Evolutionary conservation across 2,329 filamentous ascomycete species (phyloP).

Genomic region (Myrmaecium sp.): DNA sequence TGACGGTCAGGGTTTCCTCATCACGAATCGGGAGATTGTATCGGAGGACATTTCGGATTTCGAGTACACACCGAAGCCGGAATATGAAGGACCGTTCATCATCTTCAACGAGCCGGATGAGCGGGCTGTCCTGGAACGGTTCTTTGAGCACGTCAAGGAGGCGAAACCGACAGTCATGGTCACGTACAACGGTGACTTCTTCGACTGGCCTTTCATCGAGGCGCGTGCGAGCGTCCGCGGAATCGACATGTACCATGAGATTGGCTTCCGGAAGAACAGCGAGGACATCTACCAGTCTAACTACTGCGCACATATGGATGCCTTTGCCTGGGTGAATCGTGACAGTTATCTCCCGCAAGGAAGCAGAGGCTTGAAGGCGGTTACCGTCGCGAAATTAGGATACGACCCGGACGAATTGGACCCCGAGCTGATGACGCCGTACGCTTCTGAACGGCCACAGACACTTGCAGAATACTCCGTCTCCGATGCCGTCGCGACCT

Average conservation of each 20-base stretch:
- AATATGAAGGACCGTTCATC: slow-evolving; percentile 89
- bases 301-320: slow-evolving; percentile 97
- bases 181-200: slow-evolving; percentile 99
- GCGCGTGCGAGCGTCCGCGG: slow-evolving; percentile 81
- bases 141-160: slow-evolving; percentile 92
- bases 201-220: slow-evolving; percentile 99
- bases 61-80: slow-evolving; percentile 92
- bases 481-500: slow-evolving; percentile 95
- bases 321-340: slow-evolving; percentile 96
- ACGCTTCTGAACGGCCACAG: slow-evolving; percentile 76
- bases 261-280: slow-evolving; percentile 85
- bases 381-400: slow-evolving; percentile 92
- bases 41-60: slow-evolving; percentile 96
- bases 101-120: slow-evolving; percentile 98
- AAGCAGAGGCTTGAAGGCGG: slow-evolving; percentile 90
- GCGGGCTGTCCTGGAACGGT: slow-evolving; percentile 70
- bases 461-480: slow-evolving; percentile 95
- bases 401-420: slow-evolving; percentile 98
- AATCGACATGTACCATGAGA: slow-evolving; percentile 98
- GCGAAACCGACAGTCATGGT: slow-evolving; percentile 90
- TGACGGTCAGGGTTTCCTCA: slow-evolving; percentile 91
- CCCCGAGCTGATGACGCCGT: slow-evolving; percentile 86
- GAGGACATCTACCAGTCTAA: slow-evolving; percentile 95
- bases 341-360: slow-evolving; percentile 96
- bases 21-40: slow-evolving; percentile 94